Evolutionary conservation across 2,329 filamentous ascomycete genomes (phyloP).

Genomic region (Paraconiothyrium sp.): DNA sequence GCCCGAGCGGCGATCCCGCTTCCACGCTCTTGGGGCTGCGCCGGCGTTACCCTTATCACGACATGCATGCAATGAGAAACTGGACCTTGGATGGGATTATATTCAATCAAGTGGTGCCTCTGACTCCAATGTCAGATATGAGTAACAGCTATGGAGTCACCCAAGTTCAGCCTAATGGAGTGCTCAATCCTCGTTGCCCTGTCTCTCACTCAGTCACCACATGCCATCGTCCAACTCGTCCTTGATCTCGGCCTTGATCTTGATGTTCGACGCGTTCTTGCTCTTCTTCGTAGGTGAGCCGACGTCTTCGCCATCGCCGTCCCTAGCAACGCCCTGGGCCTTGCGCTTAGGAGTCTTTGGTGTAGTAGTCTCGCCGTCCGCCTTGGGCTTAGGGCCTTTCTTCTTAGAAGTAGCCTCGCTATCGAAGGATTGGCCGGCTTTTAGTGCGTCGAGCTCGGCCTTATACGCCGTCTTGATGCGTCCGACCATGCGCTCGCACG

Average conservation of each 20-base stretch:
- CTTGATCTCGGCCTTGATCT: neutral
- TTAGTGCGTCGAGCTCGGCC: constrained; percentile 28
- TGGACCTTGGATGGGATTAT: neutral
- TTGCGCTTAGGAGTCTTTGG: constrained; percentile 19
- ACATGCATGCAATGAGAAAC: neutral
- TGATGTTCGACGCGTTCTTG: neutral
- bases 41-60: constrained; percentile 4
- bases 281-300: neutral
- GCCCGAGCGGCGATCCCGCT: constrained; percentile 17
- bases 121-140: neutral
- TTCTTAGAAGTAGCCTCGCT: constrained; percentile 28
- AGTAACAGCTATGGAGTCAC: neutral
- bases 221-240: neutral
- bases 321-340: neutral
- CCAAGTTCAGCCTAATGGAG: too few relatives aligned
- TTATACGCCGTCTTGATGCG: constrained; percentile 38
- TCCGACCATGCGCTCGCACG: constrained; percentile 32
- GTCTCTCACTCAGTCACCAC: neutral
- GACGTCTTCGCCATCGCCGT: neutral
- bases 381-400: constrained; percentile 24
- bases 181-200: neutral
- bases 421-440: constrained; percentile 22
- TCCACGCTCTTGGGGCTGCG: constrained; percentile 8
- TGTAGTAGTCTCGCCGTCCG: constrained; percentile 14
- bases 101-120: neutral